These are phyloP conservation scores for Scheffersomyces segobiensis DNA, from an alignment of 1,139 yeast species.

Conservation along the genomic window DNA sequence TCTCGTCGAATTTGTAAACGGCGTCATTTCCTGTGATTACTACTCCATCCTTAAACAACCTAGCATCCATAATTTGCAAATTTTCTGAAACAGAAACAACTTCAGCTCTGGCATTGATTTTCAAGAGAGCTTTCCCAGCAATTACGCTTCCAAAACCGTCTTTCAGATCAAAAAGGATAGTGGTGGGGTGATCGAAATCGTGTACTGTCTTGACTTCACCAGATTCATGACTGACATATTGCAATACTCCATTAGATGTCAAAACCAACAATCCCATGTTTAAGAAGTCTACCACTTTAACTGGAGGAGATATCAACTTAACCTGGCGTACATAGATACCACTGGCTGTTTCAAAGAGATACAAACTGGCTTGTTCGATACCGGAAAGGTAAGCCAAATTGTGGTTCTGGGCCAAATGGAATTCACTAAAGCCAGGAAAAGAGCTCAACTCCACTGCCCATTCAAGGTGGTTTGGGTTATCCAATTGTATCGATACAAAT, in stretches of 20 bases:
- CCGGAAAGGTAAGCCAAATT: conserved; percentile 17
- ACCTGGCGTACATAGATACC: conserved; percentile 19
- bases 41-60: conserved; percentile 20
- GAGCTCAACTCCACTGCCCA: conserved; percentile 22
- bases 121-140: conserved; percentile 7
- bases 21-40: conserved; percentile 19
- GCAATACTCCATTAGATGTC: conserved; percentile 13
- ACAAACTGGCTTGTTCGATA: conserved; percentile 8
- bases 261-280: conserved; percentile 20
- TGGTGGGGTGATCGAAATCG: not conserved
- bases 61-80: conserved; percentile 6
- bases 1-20: conserved; percentile 13
- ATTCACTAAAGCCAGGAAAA: conserved; percentile 9
- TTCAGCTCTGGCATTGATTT: conserved; percentile 8
- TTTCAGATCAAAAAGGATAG: conserved; percentile 6
- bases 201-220: conserved; percentile 2
- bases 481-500: conserved; percentile 24
- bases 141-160: conserved; percentile 17
- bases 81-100: not conserved
- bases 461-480: conserved; percentile 4
- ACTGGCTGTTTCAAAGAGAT: conserved; percentile 15
- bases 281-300: conserved; percentile 13
- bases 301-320: conserved; percentile 13
- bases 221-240: conserved; percentile 5
- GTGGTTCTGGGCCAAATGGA: conserved; percentile 8